Evolutionary conservation across 306 rosid genomes (phyloP).

Genomic region (Malus orientalis): DNA sequence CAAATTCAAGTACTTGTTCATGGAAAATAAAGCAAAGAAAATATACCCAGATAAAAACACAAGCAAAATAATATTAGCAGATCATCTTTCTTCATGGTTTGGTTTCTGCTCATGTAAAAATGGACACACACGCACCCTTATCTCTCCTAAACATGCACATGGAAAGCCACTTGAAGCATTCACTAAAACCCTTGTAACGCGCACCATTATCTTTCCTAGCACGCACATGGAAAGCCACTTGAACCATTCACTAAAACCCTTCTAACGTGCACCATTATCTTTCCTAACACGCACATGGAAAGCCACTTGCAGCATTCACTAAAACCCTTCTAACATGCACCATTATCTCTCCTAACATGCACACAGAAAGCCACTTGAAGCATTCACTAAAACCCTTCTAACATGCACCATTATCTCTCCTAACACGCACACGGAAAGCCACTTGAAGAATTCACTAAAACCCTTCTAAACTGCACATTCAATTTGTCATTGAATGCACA

Average conservation of each 20-base stretch:
- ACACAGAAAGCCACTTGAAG: neutral
- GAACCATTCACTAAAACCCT: neutral
- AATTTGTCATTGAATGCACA: neutral
- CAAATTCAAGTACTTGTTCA: neutral
- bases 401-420: neutral
- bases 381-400: neutral
- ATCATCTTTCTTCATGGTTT: neutral
- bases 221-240: neutral
- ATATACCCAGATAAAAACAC: neutral
- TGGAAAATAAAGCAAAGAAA: neutral
- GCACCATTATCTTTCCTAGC: too few relatives aligned
- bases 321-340: too few relatives aligned
- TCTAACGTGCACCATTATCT: neutral
- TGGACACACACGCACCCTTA: neutral
- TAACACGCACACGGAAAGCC: neutral
- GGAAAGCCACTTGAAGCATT: neutral
- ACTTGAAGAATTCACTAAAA: neutral
- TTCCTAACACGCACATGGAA: too few relatives aligned
- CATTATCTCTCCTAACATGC: too few relatives aligned
- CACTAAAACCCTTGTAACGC: too few relatives aligned
- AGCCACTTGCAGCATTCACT: neutral
- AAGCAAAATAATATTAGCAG: neutral
- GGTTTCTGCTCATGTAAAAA: neutral
- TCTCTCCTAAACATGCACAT: neutral
- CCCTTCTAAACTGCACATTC: neutral